Base-by-base conservation (phyloP, 2,329 filamentous ascomycete genomes). In the Alternaria sp. region DNA sequence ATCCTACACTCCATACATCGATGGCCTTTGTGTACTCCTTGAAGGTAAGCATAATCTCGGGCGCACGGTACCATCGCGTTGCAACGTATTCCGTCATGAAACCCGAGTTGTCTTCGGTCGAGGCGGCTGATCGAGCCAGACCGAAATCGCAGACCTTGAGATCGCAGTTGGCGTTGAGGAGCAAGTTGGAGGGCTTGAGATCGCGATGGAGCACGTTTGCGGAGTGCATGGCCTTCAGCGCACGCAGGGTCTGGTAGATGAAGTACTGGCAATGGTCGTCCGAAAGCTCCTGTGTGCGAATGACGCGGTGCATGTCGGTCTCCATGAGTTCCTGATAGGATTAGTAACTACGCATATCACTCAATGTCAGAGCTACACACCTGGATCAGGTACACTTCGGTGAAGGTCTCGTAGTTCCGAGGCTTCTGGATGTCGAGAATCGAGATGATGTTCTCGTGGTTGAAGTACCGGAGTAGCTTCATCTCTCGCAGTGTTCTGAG, bases 41-140 rank as follows among this genome's bases (percentile, higher is more conserved):
- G 87, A 98, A 99, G 12, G 96, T 99, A 84, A 99, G 91, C 96
- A 99, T 99, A 81, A 99, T 99, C 81, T 99, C 96, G 4, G 96
- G 96, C 6, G 96, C 96, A 82, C 96, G 94, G 83, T 99, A 99
- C 96, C 96, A 99, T 76, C 96, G 91, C 50, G 96, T 99, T 55
- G 96, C 96, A 61, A 99, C 96, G 80, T 99, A 99, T 96, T 99
- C 96, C 15, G 96, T 99, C 96, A 99, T 99, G 88, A 99, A 99
- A 21, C 96, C 96, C n/a, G 95, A 97, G 84, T 99, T 99, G 82
- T 99, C 96, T 78, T 99, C 96, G 72, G 96, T 96, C 10, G 95
- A 97, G 9, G 96, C 96, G 12, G 96, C 96, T 10, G 95, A 98
- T 77, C 94, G 90, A 53, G 96, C 96, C 61, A 99, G 89, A 78